These are phyloP conservation scores for Lipomyces yamanashiensis DNA, from an alignment of 805 yeast species.

Conservation along the genomic window DNA sequence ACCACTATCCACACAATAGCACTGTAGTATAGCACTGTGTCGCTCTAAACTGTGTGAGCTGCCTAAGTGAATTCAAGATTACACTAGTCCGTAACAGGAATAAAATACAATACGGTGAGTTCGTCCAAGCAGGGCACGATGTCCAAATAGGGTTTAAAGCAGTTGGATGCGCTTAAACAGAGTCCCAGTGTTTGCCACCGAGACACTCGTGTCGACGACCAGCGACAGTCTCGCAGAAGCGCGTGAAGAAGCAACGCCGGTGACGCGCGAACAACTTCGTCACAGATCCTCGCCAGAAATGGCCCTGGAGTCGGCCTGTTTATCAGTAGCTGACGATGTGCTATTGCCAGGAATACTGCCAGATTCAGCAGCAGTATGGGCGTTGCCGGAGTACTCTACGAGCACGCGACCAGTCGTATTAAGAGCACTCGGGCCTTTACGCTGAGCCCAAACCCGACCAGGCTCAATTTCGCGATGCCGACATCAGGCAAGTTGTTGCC, in stretches of 20 bases:
- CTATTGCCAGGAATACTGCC: no score
- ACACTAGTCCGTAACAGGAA: constrained; percentile 1
- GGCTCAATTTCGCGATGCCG: not conserved
- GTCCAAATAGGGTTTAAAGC: not conserved
- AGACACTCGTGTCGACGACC: not conserved
- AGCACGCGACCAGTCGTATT: not conserved
- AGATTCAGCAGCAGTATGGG: not conserved
- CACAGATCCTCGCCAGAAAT: no score
- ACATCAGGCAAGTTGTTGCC: constrained; percentile 8
- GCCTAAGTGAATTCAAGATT: constrained; percentile 4
- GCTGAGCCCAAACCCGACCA: constrained; percentile 6
- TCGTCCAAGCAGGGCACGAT: not conserved
- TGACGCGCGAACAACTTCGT: no score
- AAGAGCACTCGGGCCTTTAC: not conserved
- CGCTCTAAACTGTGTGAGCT: not conserved
- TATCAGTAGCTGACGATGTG: not conserved
- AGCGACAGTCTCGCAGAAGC: not conserved
- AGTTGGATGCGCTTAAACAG: not conserved
- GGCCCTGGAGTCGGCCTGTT: no score
- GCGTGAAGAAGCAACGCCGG: not conserved
- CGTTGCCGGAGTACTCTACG: not conserved
- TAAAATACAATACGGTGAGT: not conserved
- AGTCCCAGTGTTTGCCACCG: constrained; percentile 9
- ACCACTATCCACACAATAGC: not conserved
- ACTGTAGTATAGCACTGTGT: not conserved